Base-by-base conservation (phyloP, 2,329 filamentous ascomycete species). In the Diaporthe sp. region DNA sequence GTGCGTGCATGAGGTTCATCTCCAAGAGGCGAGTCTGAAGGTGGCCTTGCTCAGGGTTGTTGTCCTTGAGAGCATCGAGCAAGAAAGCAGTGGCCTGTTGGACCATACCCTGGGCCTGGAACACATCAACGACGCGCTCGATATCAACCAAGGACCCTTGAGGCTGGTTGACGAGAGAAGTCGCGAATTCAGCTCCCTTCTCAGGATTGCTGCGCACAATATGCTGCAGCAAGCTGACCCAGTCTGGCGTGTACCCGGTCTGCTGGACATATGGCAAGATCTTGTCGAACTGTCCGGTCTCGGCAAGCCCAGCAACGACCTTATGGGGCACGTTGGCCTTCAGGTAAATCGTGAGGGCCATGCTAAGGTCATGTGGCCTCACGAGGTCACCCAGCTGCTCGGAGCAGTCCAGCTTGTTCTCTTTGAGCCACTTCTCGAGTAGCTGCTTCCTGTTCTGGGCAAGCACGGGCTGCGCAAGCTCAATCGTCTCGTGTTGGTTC, bases 1-100 rank as follows among this genome's bases (percentile, higher is more conserved):
- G 97, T 1, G 97, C 97, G 79, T 98, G 97, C 85, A 98, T 90
- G 77, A 99, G 87, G 85, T 99, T 99, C 96, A 99, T 98, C 89
- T 99, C 97, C 74, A 99, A 88, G 4, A 99, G 90, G 76, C 97
- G 94, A 31, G 97, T 99, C 86, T 99, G 97, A 53, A 99, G 89
- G 79, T 96, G 93, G 53, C 93, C 96, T 82, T 99, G 96, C 84
- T 99, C 97, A 0, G 95, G 95, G 80, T 93, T 94, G 87, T 99
- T 98, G 79, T 97, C 95, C 84, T 98, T 97, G 46, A 99, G 90
- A 3, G 96, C 96, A 85, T 99, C 97, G 37, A 99, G 91, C 70
- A 99, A 87, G 90, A 99, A 99, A n/a, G 96, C 96, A 3, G 97
- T 99, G 10, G 96, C 96, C 85, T 98, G 95, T 83, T 98, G 97